These are phyloP conservation scores for Guyanaporus albipodus DNA, from an alignment of 768 basidiomycete species.

Conservation along the genomic window DNA sequence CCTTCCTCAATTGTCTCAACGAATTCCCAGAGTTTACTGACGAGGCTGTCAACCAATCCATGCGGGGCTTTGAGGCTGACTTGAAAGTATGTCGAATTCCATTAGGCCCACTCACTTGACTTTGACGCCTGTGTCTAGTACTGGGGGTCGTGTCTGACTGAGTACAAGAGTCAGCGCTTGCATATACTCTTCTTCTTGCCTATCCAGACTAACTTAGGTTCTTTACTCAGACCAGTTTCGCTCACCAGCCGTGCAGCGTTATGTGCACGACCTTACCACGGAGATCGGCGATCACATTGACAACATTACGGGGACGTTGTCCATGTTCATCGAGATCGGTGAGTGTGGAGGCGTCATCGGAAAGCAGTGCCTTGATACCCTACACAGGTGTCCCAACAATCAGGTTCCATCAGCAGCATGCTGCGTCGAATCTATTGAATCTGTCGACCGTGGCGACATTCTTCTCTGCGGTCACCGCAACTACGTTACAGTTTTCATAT, in stretches of 20 bases:
- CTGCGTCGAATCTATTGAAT: slow-evolving; percentile 45
- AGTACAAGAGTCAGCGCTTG: slow-evolving; percentile 40
- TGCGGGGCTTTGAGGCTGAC: slow-evolving; percentile 47
- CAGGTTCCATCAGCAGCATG: slow-evolving; percentile 51
- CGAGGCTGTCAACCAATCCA: slow-evolving; percentile 48
- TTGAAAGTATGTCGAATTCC: slow-evolving; percentile 36
- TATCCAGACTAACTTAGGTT: slow-evolving; percentile 7
- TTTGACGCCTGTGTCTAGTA: slow-evolving; percentile 35
- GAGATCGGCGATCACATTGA: slow-evolving; percentile 55
- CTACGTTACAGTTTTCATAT: slow-evolving; percentile 47
- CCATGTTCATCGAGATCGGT: slow-evolving; percentile 54
- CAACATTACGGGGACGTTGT: slow-evolving; percentile 46
- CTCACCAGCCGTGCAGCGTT: slow-evolving; percentile 50
- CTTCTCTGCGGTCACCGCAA: slow-evolving; percentile 52
- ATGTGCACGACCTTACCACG: slow-evolving; percentile 48
- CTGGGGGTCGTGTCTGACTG: slow-evolving; percentile 49
- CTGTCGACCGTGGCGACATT: slow-evolving; percentile 52
- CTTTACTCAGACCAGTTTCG: slow-evolving; percentile 42
- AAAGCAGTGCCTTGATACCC: slow-evolving; percentile 26
- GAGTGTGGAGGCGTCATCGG: slow-evolving; percentile 20
- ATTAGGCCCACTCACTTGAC: background rate
- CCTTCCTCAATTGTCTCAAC: slow-evolving; percentile 49
- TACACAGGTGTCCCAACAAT: slow-evolving; percentile 50
- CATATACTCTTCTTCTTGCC: background rate
- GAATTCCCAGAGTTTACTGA: slow-evolving; percentile 56